A percentile compares a stretch with the other conserved stretches of the same genome.
Evolutionary conservation across 2,329 filamentous ascomycete species (phyloP).

Genomic region (Drechslera avenae): DNA sequence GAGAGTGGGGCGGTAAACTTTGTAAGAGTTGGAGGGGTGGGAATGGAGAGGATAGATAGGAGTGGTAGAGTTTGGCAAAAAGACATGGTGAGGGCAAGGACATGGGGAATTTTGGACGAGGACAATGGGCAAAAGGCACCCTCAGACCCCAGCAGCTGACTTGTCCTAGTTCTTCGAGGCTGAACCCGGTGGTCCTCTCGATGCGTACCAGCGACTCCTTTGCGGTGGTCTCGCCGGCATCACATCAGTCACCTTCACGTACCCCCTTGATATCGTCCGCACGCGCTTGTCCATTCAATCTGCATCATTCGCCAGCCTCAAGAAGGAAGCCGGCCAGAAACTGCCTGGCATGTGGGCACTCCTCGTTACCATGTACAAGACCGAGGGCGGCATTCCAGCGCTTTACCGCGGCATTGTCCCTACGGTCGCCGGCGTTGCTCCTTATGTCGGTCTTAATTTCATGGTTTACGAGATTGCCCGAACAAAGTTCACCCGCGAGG

Average conservation of each 20-base stretch:
- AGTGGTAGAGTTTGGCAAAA: background rate
- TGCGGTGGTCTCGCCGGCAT: slow-evolving; percentile 92
- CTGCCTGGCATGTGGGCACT: slow-evolving; percentile 93
- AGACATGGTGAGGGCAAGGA: background rate
- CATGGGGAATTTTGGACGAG: background rate
- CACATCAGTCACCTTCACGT: slow-evolving; percentile 93
- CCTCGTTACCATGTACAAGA: slow-evolving; percentile 82
- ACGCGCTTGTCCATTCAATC: slow-evolving; percentile 95
- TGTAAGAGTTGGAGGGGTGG: background rate
- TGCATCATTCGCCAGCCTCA: slow-evolving; percentile 86
- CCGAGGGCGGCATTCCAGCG: slow-evolving; percentile 81
- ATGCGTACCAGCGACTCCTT: slow-evolving; percentile 75
- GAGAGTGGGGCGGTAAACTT: background rate
- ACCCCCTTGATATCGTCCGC: slow-evolving; percentile 95
- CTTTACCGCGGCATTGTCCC: slow-evolving; percentile 95
- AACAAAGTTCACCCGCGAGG: slow-evolving; percentile 82
- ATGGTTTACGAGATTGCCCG: slow-evolving; percentile 96
- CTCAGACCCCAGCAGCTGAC: slow-evolving; percentile 17
- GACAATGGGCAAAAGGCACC: background rate
- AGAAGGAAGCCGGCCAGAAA: slow-evolving; percentile 54
- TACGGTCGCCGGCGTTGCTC: slow-evolving; percentile 92
- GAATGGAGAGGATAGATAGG: background rate
- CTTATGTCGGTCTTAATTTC: slow-evolving; percentile 97
- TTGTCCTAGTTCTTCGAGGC: slow-evolving; percentile 72
- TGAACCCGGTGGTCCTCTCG: slow-evolving; percentile 73